Base-by-base conservation (phyloP, 192 early-diverging fungal genomes). In the Entomortierella beljakovae region DNA sequence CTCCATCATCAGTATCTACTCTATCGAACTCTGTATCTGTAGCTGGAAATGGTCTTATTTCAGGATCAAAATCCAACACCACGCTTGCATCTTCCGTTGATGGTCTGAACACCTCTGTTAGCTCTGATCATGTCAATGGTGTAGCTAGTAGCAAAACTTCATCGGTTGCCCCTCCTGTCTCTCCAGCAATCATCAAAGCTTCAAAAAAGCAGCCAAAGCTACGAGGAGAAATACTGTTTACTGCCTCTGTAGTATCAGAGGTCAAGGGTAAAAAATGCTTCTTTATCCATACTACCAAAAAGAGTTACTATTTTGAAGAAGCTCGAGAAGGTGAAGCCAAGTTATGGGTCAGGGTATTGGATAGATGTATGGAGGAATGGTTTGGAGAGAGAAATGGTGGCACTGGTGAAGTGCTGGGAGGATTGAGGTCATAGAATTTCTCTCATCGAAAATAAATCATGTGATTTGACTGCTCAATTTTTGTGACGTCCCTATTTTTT, bases 171-270 rank as follows among this genome's bases (percentile, higher is more conserved):
- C 37, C 62, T 32, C 48, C 71, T 6, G 46, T 56, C 15, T 58
- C 71, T 3, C 55, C 63, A 16, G 23, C 32, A 8, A 43, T 46
- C 22, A 74, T 74, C 57, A 74, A 74, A 50, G 71, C 71, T 0
- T 55, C 71, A n/a, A 74, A 74, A 64, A 84, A 83, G 22, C 84
- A 89, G 63, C 81, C 81, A 43, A 57, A 67, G 42, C 51, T 82
- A 28, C 86, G 89, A 33, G 86, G 83, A 2, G 90, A 91, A 64
- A 91, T 93, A 55, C 61, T 82, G 54, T 91, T 88, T 87, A 85
- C 82, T 5, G 75, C 86, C 1, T 71, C 81, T n/a, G 62, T 88
- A 40, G 80, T 85, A 1, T 87, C 88, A 0, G 90, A 92, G 72
- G 46, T 87, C 16, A 89, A 90, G 62, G 88, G 87, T 33, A 85